Evolutionary conservation across 2,329 filamentous ascomycete genomes (phyloP).

Genomic region (Onygenales sp.): DNA sequence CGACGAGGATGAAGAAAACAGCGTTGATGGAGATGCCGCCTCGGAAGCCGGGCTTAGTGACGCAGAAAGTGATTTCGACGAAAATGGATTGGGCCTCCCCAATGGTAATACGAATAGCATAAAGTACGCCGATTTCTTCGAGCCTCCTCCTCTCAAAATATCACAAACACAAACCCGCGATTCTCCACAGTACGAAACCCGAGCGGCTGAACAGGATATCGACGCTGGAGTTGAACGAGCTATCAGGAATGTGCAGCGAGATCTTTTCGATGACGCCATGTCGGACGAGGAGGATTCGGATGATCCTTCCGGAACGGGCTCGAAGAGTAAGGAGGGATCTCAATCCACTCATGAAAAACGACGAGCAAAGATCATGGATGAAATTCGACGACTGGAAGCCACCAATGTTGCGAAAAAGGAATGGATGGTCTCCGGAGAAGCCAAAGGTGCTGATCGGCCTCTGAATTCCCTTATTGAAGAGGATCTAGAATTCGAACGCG

Average conservation of each 20-base stretch:
- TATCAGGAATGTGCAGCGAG: constrained; percentile 77
- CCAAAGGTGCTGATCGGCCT: constrained; percentile 69
- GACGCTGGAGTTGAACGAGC: constrained; percentile 63
- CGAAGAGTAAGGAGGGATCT: constrained; percentile 15
- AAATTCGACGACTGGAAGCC: constrained; percentile 85
- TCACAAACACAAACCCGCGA: background rate
- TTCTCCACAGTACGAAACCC: background rate
- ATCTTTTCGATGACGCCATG: constrained; percentile 72
- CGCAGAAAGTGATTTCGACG: constrained; percentile 65
- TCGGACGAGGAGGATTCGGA: constrained; percentile 51
- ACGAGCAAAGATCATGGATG: constrained; percentile 74
- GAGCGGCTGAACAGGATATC: constrained; percentile 35
- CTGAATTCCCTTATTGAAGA: constrained; percentile 88
- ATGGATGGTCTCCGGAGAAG: constrained; percentile 87
- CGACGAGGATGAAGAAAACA: constrained; percentile 17
- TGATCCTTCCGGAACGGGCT: constrained; percentile 43
- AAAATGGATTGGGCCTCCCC: constrained; percentile 16
- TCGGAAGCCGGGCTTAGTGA: constrained; percentile 72
- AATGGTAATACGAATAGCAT: constrained; percentile 69
- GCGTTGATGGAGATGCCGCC: constrained; percentile 42
- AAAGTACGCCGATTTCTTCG: constrained; percentile 90
- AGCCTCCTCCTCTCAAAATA: constrained; percentile 58
- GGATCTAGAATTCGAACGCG: constrained; percentile 90
- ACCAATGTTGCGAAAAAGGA: constrained; percentile 81
- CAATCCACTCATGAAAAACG: constrained; percentile 74